These are phyloP conservation scores for Scedosporium apiospermum DNA, from an alignment of 2,329 filamentous ascomycete genomes.

Conservation along the genomic window DNA sequence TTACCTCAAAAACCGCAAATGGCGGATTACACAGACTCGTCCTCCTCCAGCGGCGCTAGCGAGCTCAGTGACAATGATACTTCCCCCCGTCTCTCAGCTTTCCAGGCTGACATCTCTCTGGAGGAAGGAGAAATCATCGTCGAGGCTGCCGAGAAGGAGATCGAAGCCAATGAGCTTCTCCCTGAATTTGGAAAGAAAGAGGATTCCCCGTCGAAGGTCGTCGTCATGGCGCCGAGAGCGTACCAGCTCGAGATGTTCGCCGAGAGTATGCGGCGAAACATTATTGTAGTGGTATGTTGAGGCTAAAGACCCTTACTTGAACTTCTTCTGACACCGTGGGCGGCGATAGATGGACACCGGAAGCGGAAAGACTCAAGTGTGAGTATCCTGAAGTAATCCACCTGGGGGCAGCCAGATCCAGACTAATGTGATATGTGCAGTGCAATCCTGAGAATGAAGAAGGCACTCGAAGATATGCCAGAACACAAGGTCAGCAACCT, in stretches of 20 bases:
- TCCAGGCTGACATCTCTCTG: neutral
- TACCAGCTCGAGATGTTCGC: constrained; percentile 74
- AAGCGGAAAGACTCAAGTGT: constrained; percentile 72
- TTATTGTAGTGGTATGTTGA: constrained; percentile 56
- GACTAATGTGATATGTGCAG: constrained; percentile 25
- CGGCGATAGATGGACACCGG: constrained; percentile 67
- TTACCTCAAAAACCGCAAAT: neutral
- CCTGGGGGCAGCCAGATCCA: neutral
- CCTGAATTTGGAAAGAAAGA: constrained; percentile 30
- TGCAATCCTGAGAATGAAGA: constrained; percentile 57
- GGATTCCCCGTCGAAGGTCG: constrained; percentile 6
- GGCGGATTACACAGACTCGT: neutral
- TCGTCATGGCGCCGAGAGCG: constrained; percentile 37
- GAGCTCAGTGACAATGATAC: neutral
- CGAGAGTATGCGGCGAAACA: constrained; percentile 57
- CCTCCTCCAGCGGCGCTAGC: neutral
- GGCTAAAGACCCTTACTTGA: constrained; percentile 7
- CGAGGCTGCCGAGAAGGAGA: neutral
- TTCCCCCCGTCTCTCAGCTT: neutral
- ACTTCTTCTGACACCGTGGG: neutral
- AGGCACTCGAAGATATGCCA: constrained; percentile 47
- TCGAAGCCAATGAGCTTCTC: constrained; percentile 9
- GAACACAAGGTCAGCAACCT: constrained; percentile 40
- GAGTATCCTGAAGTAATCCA: constrained; percentile 19
- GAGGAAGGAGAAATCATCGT: neutral